Conservation (phyloP, 176 grass and related monocot genomes). For the Rhipidocladum racemiflorum region DNA sequence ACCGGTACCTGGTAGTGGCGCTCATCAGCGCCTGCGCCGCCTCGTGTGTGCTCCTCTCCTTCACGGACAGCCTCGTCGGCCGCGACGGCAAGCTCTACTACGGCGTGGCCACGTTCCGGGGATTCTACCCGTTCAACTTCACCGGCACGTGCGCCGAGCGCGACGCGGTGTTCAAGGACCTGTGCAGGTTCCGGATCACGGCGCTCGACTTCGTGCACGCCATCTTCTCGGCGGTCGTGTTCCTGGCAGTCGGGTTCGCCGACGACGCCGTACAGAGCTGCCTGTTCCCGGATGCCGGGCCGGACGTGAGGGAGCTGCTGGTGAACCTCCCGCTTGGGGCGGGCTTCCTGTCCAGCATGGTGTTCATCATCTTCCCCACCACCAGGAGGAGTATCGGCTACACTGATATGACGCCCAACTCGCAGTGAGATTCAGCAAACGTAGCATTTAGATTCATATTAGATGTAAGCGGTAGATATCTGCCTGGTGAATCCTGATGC, state of each 20-base stretch:
- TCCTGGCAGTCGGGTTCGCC: conserved; percentile 50
- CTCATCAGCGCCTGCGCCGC: conserved; percentile 38
- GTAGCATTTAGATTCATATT: background rate
- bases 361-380: conserved; percentile 64
- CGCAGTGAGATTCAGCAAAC: background rate
- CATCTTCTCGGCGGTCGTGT: conserved; percentile 49
- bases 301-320: conserved; percentile 46
- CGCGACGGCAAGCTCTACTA: conserved; percentile 52
- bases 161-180: conserved; percentile 13
- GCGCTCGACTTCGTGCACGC: conserved; percentile 53
- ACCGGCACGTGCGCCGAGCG: background rate
- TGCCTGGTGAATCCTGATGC: background rate
- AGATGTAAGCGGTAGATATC: background rate
- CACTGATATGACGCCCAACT: conserved; percentile 19
- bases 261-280: conserved; percentile 47
- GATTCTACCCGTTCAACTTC: conserved; percentile 37
- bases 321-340: conserved; percentile 56
- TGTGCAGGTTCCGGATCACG: conserved; percentile 31
- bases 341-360: conserved; percentile 45
- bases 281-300: conserved; percentile 44
- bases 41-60: conserved; percentile 46
- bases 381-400: conserved; percentile 54
- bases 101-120: conserved; percentile 29
- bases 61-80: conserved; percentile 42
- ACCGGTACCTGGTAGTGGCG: conserved; percentile 32